Evolutionary conservation across 441 rosid species (phyloP), one percentile per base, ranked within the genome.

Genomic region (Pelargonium citronellum): DNA sequence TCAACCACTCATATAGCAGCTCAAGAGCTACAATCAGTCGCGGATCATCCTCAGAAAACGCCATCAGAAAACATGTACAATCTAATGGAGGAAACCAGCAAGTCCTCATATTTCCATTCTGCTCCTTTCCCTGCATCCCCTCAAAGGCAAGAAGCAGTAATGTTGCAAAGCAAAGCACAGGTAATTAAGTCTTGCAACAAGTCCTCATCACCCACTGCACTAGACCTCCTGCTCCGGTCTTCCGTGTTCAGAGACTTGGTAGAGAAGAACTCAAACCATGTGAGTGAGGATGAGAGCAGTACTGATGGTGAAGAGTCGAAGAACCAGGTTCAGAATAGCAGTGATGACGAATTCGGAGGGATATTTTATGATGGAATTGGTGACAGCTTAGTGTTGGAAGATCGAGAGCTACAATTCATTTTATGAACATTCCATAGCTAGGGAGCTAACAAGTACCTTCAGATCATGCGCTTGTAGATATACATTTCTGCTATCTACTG

Each of bases 171-270:
- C 71, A 75, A 75, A 55, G 39, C 43, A 64, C 72, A 0, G 9
- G 10, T 17, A 37, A 37, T 70, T 1, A 78, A 41, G 73, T 74
- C 79, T 4, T 34, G 63, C 78, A 78, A 46, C 63, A 84, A 79
- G 57, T 58, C 85, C 37, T 73, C 87, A 3, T 77, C 87, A 0
- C 84, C 84, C 3, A 84, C 87, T 24, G 89, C 91, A 1, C 81
- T 87, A 3, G 66, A 81, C 61, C 83, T 87, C 61, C 89, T 87
- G 51, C 81, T 87, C 27, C 87, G 86, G n/a, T 87, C 91, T 46
- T 84, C 87, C 0, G 63, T 83, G 34, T 87, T 87, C 68, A 79
- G 68, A 66, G 85, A 87, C 51, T 51, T 85, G 72, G 82, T 85
- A 11, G 84, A 84, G 77, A 81, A 81, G 88, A 87, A 85, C 44